Evolutionary conservation across 441 rosid species (phyloP).

Genomic region (Erodium moschatum): DNA sequence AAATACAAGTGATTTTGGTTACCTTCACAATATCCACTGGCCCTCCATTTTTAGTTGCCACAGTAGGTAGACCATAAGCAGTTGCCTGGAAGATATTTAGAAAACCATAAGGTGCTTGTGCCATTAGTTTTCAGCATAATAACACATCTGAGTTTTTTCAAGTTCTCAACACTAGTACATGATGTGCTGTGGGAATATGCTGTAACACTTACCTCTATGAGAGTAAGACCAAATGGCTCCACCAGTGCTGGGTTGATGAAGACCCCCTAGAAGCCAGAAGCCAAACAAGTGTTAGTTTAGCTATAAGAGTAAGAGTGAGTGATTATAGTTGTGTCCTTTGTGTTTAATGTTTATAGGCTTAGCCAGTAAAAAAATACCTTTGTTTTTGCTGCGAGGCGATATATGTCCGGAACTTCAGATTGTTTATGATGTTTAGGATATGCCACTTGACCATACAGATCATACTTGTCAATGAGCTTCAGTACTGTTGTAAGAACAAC

Average conservation of each 20-base stretch:
- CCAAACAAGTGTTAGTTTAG: slow-evolving; percentile 24
- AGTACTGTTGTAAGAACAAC: slow-evolving; percentile 50
- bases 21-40: slow-evolving; percentile 66
- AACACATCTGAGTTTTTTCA: neutral
- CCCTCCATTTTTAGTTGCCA: slow-evolving; percentile 67
- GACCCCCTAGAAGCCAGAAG: slow-evolving; percentile 47
- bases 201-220: slow-evolving; percentile 46
- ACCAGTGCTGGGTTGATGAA: slow-evolving; percentile 70
- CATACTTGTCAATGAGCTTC: slow-evolving; percentile 60
- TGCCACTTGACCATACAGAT: slow-evolving; percentile 67
- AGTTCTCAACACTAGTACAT: neutral
- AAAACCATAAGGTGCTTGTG: slow-evolving; percentile 1
- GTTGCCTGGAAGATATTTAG: slow-evolving; percentile 43
- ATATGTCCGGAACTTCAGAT: slow-evolving; percentile 60
- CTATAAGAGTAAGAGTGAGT: slow-evolving; percentile 5
- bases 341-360: neutral
- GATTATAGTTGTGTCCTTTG: slow-evolving; percentile 10
- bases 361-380: slow-evolving; percentile 32
- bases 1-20: slow-evolving; percentile 12
- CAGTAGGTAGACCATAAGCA: slow-evolving; percentile 65
- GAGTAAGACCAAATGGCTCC: slow-evolving; percentile 71
- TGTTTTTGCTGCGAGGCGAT: slow-evolving; percentile 65
- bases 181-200: slow-evolving; percentile 1
- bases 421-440: slow-evolving; percentile 75
- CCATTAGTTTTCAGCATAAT: neutral